Evolutionary conservation across 306 rosid species (phyloP).

Genomic region (Spatholobus suberectus): DNA sequence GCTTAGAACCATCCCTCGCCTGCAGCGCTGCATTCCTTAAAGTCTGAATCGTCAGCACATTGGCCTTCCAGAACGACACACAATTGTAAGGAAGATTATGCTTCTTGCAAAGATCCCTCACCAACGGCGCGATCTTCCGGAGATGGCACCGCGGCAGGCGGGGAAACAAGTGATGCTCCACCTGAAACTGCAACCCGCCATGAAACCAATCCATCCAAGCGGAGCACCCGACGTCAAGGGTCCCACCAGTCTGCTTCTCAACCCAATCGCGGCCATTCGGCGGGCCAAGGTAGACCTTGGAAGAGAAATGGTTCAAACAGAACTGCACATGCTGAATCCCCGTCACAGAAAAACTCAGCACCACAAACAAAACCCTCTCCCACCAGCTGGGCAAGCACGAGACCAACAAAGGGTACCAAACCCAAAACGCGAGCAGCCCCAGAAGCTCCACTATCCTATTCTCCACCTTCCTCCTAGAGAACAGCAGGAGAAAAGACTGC

Average conservation of each 20-base stretch:
- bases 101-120: slow-evolving; percentile 66
- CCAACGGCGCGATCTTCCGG: slow-evolving; percentile 66
- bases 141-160: slow-evolving; percentile 58
- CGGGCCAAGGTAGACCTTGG: slow-evolving; percentile 67
- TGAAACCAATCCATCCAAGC: slow-evolving; percentile 95
- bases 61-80: slow-evolving; percentile 73
- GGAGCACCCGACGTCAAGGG: slow-evolving; percentile 54
- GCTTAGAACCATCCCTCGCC: slow-evolving; percentile 66
- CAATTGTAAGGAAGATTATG: slow-evolving; percentile 68
- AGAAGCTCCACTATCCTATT: slow-evolving; percentile 56
- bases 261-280: slow-evolving; percentile 69
- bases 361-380: slow-evolving; percentile 64
- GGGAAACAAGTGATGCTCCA: slow-evolving; percentile 84
- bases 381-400: slow-evolving; percentile 64
- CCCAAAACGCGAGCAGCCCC: slow-evolving; percentile 74
- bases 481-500: slow-evolving; percentile 57
- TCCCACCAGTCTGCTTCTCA: slow-evolving; percentile 71
- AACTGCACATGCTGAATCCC: slow-evolving; percentile 83
- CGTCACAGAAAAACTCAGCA: slow-evolving; percentile 60
- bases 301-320: slow-evolving; percentile 77
- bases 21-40: slow-evolving; percentile 69
- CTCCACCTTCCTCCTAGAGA: slow-evolving; percentile 55
- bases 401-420: slow-evolving; percentile 75
- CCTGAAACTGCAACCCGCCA: slow-evolving; percentile 86
- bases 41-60: slow-evolving; percentile 56